Conservation (phyloP, 176 grass and related monocot species). For the Typha latifolia region DNA sequence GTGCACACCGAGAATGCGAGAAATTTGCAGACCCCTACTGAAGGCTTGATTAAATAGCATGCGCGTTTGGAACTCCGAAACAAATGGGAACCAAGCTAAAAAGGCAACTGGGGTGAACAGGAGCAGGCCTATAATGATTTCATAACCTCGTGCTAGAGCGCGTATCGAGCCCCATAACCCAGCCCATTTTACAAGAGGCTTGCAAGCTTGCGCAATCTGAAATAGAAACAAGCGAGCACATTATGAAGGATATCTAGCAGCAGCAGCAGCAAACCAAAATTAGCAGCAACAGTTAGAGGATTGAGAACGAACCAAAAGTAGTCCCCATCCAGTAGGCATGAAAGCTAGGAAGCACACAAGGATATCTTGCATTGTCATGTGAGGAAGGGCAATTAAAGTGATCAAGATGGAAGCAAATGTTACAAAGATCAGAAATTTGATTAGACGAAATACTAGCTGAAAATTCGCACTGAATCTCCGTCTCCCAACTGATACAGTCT, state of each 20-base stretch:
- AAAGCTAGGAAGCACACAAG: slow-evolving; percentile 75
- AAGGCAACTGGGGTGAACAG: slow-evolving; percentile 67
- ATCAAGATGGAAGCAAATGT: slow-evolving; percentile 54
- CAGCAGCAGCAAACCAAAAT: no score
- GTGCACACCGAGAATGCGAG: slow-evolving; percentile 84
- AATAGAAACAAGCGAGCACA: no score
- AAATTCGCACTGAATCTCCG: slow-evolving; percentile 68
- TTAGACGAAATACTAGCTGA: slow-evolving; percentile 84
- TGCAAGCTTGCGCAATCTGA: slow-evolving; percentile 81
- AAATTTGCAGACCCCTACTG: slow-evolving; percentile 85
- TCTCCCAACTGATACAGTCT: slow-evolving; percentile 74
- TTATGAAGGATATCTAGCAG: no score
- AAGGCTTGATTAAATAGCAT: slow-evolving; percentile 97
- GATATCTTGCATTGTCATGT: slow-evolving; percentile 73
- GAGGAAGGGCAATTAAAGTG: slow-evolving; percentile 51
- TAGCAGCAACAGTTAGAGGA: neutral
- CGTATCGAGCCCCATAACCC: slow-evolving; percentile 77
- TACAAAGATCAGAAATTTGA: slow-evolving; percentile 89
- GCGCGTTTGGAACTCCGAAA: slow-evolving; percentile 84
- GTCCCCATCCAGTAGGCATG: slow-evolving; percentile 85
- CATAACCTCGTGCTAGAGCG: slow-evolving; percentile 78
- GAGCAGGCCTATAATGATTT: slow-evolving; percentile 68
- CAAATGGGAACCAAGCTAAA: slow-evolving; percentile 85
- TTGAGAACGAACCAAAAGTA: slow-evolving; percentile 50
- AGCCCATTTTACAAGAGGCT: slow-evolving; percentile 22